These are phyloP conservation scores for Skeletonema costatum DNA, from an alignment of 108 stramenopile genomes.

Conservation along the genomic window DNA sequence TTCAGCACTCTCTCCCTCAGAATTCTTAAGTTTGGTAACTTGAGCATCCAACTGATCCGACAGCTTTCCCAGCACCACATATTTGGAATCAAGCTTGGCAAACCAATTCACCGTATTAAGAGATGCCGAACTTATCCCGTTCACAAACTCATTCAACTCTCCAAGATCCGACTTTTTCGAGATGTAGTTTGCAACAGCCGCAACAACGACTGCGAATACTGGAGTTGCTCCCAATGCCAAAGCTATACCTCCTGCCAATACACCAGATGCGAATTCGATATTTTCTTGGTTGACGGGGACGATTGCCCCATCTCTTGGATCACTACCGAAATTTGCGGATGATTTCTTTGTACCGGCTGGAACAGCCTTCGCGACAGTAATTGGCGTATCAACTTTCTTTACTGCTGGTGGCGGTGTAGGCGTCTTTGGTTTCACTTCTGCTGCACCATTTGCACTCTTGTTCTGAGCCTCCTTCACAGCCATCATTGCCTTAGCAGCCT, in stretches of 20 bases:
- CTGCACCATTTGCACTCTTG: not conserved
- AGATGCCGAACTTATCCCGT: constrained; percentile 40
- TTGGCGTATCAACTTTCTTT: constrained; percentile 1
- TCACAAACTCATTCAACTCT: constrained; percentile 46
- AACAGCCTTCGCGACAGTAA: not conserved
- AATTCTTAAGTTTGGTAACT: constrained; percentile 41
- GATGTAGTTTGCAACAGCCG: constrained; percentile 50
- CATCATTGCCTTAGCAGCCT: constrained; percentile 38
- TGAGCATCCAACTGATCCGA: constrained; percentile 28
- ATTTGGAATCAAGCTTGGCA: constrained; percentile 50
- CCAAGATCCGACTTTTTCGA: constrained; percentile 51
- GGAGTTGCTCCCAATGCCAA: constrained; percentile 32
- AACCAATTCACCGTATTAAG: constrained; percentile 47
- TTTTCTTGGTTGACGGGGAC: constrained; percentile 50
- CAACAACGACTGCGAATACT: constrained; percentile 36
- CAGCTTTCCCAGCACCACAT: constrained; percentile 35
- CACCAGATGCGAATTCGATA: constrained; percentile 51
- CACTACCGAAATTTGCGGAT: not conserved
- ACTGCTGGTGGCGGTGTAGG: constrained; percentile 2
- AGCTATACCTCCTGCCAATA: constrained; percentile 37
- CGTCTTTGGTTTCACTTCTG: not conserved
- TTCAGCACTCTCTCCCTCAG: constrained; percentile 36
- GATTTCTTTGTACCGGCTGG: not conserved
- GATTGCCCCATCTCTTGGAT: constrained; percentile 23
- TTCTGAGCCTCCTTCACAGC: constrained; percentile 39